Conservation (phyloP, 1,284 basidiomycete species). For the Cryptococcus sp. region DNA sequence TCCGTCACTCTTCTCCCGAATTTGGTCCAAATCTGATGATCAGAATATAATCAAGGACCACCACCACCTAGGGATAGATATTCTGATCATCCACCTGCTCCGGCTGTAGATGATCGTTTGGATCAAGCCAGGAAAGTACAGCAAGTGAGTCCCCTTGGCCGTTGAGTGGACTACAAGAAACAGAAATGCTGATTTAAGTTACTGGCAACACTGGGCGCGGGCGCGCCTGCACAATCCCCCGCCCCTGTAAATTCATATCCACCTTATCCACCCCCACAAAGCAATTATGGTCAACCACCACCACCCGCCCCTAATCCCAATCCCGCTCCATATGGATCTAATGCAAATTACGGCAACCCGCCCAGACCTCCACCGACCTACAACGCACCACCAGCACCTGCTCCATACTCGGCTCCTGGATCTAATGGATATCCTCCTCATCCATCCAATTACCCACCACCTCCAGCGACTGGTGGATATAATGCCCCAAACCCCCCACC, state of each 20-base stretch:
- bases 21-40: background rate
- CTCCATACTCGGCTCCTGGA: too few species aligned
- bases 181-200: background rate
- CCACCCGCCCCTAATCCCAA: background rate
- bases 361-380: too few species aligned
- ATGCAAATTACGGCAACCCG: too few species aligned
- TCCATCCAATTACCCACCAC: constrained; percentile 1
- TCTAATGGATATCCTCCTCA: background rate
- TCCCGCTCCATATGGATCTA: background rate
- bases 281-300: background rate
- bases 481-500: background rate
- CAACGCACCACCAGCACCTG: too few species aligned
- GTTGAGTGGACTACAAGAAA: background rate
- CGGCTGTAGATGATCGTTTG: constrained; percentile 27
- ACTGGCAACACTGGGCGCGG: background rate
- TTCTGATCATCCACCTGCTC: constrained; percentile 3
- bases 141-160: constrained; percentile 9
- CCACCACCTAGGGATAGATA: constrained; percentile 1
- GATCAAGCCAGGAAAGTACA: constrained; percentile 39
- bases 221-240: background rate
- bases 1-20: background rate
- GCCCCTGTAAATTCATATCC: background rate
- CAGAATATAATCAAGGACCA: background rate
- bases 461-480: background rate
- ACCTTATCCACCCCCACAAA: background rate